A percentile compares a stretch with the other conserved stretches of the same genome.
These are phyloP conservation scores for Pyrenopolyporus hunteri DNA, from an alignment of 495 filamentous ascomycete species.

Conservation along the genomic window DNA sequence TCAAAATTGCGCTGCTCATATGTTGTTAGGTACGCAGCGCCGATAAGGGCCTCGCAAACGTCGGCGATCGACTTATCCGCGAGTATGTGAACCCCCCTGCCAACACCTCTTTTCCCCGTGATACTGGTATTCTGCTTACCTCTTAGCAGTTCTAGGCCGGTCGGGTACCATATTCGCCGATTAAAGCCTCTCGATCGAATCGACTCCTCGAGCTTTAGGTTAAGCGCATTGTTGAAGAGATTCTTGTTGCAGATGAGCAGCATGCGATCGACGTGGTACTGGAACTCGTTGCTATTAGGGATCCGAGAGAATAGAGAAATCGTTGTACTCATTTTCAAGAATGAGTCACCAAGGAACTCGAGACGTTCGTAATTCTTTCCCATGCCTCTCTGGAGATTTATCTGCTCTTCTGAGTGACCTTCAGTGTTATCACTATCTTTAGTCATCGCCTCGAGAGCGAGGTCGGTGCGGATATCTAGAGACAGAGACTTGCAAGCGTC, in stretches of 20 bases:
- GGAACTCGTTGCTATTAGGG: constrained; percentile 80
- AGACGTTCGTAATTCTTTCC: constrained; percentile 95
- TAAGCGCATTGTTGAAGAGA: constrained; percentile 74
- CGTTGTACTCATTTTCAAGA: constrained; percentile 94
- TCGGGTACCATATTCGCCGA: constrained; percentile 80
- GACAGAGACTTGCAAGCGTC: constrained; percentile 66
- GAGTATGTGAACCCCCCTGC: constrained; percentile 64
- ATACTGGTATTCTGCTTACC: constrained; percentile 46
- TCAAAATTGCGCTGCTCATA: constrained; percentile 67
- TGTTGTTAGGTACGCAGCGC: constrained; percentile 77
- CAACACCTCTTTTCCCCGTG: constrained; percentile 44
- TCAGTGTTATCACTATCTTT: constrained; percentile 93
- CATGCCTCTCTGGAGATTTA: constrained; percentile 87
- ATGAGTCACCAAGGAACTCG: constrained; percentile 92
- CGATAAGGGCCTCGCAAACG: constrained; percentile 94
- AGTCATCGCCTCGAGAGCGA: constrained; percentile 89
- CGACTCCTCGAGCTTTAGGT: constrained; percentile 73
- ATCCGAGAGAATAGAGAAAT: constrained; percentile 78
- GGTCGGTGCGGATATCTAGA: constrained; percentile 64
- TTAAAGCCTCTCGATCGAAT: constrained; percentile 85
- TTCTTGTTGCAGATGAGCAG: constrained; percentile 90
- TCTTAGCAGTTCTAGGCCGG: constrained; percentile 65
- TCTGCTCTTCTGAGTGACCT: constrained; percentile 70
- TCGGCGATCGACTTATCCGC: constrained; percentile 95
- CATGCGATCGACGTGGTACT: constrained; percentile 92